These are phyloP conservation scores for Penicillium sp. DNA, from an alignment of 2,329 filamentous ascomycete species.

Conservation along the genomic window DNA sequence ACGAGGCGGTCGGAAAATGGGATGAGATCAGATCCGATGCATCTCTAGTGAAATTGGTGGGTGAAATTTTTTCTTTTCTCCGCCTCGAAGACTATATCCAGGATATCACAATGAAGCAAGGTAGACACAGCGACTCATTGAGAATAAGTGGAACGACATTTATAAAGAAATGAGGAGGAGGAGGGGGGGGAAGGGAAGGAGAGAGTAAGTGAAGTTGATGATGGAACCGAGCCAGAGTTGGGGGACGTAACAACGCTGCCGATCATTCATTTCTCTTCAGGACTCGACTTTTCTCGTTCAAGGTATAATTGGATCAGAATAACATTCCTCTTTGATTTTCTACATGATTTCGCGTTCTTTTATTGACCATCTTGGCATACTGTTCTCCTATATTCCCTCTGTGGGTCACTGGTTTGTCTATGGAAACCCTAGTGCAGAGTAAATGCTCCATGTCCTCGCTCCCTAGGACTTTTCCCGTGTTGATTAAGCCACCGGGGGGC, in stretches of 20 bases:
- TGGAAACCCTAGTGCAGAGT: too few relatives aligned
- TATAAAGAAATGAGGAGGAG: not conserved
- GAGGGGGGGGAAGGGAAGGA: not conserved
- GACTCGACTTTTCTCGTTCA: not conserved
- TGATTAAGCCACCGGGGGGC: not conserved
- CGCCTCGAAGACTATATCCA: conserved; percentile 5
- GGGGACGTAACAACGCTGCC: conserved; percentile 3
- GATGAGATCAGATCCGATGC: conserved; percentile 17
- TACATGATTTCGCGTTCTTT: not conserved
- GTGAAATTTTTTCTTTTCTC: not conserved
- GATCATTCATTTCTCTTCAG: not conserved
- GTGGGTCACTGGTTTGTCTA: too few relatives aligned
- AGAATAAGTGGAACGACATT: conserved; percentile 11
- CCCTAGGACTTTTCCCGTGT: not conserved
- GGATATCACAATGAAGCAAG: conserved; percentile 11
- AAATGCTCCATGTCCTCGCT: not conserved
- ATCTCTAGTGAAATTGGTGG: conserved; percentile 7
- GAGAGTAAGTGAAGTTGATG: conserved; percentile 4
- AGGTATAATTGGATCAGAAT: not conserved
- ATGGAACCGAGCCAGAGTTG: conserved; percentile 4
- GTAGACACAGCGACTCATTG: conserved; percentile 10
- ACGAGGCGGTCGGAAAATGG: conserved; percentile 25
- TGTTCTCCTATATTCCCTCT: not conserved
- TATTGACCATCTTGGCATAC: not conserved
- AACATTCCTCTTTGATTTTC: not conserved